Evolutionary conservation across 2,329 filamentous ascomycete species (phyloP).

Genomic region (Massarina eburnea): DNA sequence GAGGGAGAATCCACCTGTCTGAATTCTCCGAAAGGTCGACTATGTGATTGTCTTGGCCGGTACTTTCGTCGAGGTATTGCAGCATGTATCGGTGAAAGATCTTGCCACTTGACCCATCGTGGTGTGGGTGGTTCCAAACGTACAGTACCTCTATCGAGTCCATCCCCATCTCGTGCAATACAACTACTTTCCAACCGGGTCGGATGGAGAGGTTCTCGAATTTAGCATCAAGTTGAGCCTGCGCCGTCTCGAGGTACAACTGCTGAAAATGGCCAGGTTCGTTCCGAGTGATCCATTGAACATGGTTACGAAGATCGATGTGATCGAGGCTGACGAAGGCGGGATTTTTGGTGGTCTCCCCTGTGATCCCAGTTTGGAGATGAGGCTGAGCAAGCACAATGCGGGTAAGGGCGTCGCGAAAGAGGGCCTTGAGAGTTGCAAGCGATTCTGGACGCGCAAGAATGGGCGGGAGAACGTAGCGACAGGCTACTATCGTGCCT

Average conservation of each 20-base stretch:
- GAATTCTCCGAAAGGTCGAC: constrained; percentile 5
- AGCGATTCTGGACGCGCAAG: constrained; percentile 12
- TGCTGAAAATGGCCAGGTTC: constrained; percentile 6
- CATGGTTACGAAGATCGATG: constrained; percentile 15
- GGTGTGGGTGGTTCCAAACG: constrained; percentile 18
- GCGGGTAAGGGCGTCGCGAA: constrained; percentile 10
- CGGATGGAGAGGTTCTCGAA: constrained; percentile 12
- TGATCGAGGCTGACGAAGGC: constrained; percentile 12
- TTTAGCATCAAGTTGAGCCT: constrained; percentile 15
- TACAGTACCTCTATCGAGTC: constrained; percentile 13
- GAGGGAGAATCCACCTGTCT: constrained; percentile 10
- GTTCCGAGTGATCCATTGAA: constrained; percentile 13
- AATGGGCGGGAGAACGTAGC: constrained; percentile 38
- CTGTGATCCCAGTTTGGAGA: constrained; percentile 15
- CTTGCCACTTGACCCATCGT: constrained; percentile 17
- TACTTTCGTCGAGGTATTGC: constrained; percentile 8
- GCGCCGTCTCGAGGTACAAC: constrained; percentile 10
- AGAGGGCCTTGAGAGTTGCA: constrained; percentile 8
- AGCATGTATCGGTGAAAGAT: constrained; percentile 17
- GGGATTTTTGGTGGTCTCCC: constrained; percentile 12
- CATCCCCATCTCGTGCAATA: constrained; percentile 8
- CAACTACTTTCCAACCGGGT: constrained; percentile 16
- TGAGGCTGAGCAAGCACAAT: constrained; percentile 13
- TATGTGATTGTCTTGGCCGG: constrained; percentile 1
- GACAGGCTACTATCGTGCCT: constrained; percentile 56